Conservation (phyloP, 495 filamentous ascomycete genomes). For the Hypoxylon crocopeplum region DNA sequence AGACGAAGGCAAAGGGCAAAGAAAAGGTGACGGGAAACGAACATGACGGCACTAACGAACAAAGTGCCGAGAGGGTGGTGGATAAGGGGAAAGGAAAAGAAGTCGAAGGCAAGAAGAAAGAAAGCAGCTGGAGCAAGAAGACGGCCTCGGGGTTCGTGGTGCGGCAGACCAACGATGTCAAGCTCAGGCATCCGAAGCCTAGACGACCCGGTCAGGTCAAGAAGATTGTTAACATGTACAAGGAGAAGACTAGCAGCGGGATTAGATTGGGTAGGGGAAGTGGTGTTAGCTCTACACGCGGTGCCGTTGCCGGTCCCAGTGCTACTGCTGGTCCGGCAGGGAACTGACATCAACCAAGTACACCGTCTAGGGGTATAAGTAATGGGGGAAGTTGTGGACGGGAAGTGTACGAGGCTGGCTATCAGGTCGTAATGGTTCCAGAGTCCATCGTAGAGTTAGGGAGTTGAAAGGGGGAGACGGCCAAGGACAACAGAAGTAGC, state of each 20-base stretch:
- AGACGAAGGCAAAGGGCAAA: constrained; percentile 25
- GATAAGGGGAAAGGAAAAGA: constrained; percentile 21
- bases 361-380: too few relatives aligned
- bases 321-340: too few relatives aligned
- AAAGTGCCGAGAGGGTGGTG: background rate
- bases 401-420: background rate
- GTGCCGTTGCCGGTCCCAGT: background rate
- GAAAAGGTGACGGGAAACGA: constrained; percentile 2
- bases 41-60: background rate
- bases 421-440: background rate
- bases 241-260: constrained; percentile 37
- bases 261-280: constrained; percentile 30
- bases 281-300: constrained; percentile 21
- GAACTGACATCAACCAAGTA: too few relatives aligned
- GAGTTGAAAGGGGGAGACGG: background rate
- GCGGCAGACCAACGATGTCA: constrained; percentile 37
- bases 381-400: too few relatives aligned
- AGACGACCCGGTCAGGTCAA: constrained; percentile 39
- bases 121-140: constrained; percentile 37
- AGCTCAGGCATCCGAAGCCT: constrained; percentile 38
- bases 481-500: constrained; percentile 4
- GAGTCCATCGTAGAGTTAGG: too few relatives aligned
- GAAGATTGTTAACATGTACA: constrained; percentile 43
- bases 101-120: constrained; percentile 31
- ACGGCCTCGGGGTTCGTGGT: constrained; percentile 41